Evolutionary conservation across 768 basidiomycete genomes (phyloP).

Genomic region (Daedalea quercina): DNA sequence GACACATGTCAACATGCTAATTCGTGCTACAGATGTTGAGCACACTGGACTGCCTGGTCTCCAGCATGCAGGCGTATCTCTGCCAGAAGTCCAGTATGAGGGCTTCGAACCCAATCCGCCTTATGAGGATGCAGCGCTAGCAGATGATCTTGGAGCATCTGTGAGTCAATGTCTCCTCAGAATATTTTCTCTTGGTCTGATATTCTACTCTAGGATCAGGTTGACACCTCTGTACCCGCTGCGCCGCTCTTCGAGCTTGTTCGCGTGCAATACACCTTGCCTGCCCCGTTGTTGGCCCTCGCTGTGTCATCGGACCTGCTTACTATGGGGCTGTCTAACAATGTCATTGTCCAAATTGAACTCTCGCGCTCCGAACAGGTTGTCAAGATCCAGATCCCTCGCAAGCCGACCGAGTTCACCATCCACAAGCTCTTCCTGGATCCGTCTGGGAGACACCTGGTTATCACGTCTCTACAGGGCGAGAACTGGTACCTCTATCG

Average conservation of each 20-base stretch:
- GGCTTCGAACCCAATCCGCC: constrained; percentile 84
- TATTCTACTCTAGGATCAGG: background rate
- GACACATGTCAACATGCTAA: background rate
- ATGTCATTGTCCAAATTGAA: constrained; percentile 82
- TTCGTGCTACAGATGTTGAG: constrained; percentile 89
- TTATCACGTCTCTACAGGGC: constrained; percentile 80
- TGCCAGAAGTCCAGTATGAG: constrained; percentile 70
- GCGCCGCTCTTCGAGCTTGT: constrained; percentile 76
- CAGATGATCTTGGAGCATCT: constrained; percentile 28
- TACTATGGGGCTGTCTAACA: constrained; percentile 74
- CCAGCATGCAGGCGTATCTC: constrained; percentile 28
- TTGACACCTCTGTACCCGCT: constrained; percentile 28
- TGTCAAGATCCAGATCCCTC: constrained; percentile 68
- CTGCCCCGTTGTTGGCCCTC: constrained; percentile 76
- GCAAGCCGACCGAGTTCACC: constrained; percentile 67
- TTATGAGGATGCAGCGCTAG: constrained; percentile 43
- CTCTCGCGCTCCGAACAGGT: constrained; percentile 84
- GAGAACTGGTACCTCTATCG: constrained; percentile 92
- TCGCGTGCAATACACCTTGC: constrained; percentile 82
- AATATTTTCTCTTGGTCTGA: background rate
- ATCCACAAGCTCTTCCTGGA: constrained; percentile 87
- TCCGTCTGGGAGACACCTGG: constrained; percentile 85
- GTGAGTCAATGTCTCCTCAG: constrained; percentile 8
- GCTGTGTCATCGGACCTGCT: constrained; percentile 84
- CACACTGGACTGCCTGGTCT: constrained; percentile 55